Evolutionary conservation across 2,329 filamentous ascomycete species (phyloP).

Genomic region (Dothideomycetes sp.): DNA sequence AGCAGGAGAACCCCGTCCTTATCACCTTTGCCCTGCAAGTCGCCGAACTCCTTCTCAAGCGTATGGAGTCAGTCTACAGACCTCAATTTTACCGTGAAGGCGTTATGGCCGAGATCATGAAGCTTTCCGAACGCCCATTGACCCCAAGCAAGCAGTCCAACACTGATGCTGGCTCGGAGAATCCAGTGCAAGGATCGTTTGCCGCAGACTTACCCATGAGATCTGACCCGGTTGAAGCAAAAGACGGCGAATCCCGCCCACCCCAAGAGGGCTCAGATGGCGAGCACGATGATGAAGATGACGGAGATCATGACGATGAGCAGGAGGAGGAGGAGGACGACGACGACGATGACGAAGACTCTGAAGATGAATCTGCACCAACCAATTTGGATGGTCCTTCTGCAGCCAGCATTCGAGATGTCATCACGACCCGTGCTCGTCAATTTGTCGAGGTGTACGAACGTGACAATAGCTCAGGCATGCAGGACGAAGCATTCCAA

Average conservation of each 20-base stretch:
- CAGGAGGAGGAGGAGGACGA: conserved; percentile 41
- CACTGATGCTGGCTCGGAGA: conserved; percentile 15
- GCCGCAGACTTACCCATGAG: conserved; percentile 14
- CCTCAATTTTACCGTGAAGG: conserved; percentile 97
- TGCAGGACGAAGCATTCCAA: conserved; percentile 68
- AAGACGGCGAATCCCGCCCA: conserved; percentile 24
- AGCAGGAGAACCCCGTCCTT: conserved; percentile 82
- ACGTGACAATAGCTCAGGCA: conserved; percentile 59
- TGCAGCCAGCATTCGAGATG: conserved; percentile 48
- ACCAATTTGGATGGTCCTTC: conserved; percentile 20
- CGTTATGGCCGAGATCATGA: conserved; percentile 82
- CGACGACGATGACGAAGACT: conserved; percentile 34
- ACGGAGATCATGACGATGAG: conserved; percentile 39
- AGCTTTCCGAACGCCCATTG: conserved; percentile 51
- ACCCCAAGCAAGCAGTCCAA: conserved; percentile 4
- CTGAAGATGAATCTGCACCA: conserved; percentile 16
- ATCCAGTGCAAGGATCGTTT: conserved; percentile 6
- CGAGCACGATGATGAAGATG: conserved; percentile 49
- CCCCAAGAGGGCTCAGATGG: conserved; percentile 46
- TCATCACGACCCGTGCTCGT: conserved; percentile 68
- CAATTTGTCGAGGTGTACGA: conserved; percentile 80
- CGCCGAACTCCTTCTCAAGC: conserved; percentile 74
- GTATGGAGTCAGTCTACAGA: conserved; percentile 78
- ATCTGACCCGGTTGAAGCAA: conserved; percentile 28
- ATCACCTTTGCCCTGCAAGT: conserved; percentile 84